A percentile compares a stretch with the other conserved stretches of the same genome.
phyloP scores from a whole-genome alignment of 1,284 basidiomycete genomes.

The Trichosporon sp. region DNA sequence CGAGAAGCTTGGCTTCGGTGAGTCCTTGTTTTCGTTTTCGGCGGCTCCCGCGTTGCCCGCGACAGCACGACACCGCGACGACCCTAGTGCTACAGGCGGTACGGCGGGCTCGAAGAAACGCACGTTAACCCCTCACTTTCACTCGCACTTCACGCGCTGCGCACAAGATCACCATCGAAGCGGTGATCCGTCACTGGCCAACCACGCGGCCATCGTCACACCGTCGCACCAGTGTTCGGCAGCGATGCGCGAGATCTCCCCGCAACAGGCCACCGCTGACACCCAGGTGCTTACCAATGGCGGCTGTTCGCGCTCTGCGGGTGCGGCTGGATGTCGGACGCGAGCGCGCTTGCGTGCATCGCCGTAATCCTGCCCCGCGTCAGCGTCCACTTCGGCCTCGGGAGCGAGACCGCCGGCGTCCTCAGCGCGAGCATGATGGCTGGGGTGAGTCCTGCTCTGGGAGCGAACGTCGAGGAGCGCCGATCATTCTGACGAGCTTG shows the following conservation, averaged over 20 bases:
- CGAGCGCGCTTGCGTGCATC: slow-evolving; percentile 44
- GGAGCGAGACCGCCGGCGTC: slow-evolving; percentile 38
- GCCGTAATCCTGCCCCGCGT: slow-evolving; percentile 90
- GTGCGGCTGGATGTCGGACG: slow-evolving; percentile 63
- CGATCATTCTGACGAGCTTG: no score
- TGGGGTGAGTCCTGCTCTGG: slow-evolving; percentile 53
- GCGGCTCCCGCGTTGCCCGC: no score
- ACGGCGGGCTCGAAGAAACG: no score
- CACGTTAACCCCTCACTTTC: no score
- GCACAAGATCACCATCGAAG: slow-evolving; percentile 49
- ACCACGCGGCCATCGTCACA: no score
- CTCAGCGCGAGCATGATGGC: slow-evolving; percentile 41
- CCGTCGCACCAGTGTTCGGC: not conserved
- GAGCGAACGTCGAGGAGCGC: no score
- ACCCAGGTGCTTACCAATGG: slow-evolving; percentile 32
- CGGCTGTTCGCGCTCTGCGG: slow-evolving; percentile 59
- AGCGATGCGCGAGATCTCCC: not conserved
- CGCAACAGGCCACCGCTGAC: not conserved
- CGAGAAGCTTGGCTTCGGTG: slow-evolving; percentile 84
- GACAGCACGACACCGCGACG: no score
- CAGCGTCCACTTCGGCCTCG: slow-evolving; percentile 70
- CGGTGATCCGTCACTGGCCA: no score
- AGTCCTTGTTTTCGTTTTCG: slow-evolving; percentile 39
- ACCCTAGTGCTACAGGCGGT: no score
- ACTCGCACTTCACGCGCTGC: not conserved